Percentiles rank a stretch among this genome's conserved stretches.
These are phyloP conservation scores for Lanzia echinophila DNA, from an alignment of 2,329 filamentous ascomycete genomes.

Conservation along the genomic window DNA sequence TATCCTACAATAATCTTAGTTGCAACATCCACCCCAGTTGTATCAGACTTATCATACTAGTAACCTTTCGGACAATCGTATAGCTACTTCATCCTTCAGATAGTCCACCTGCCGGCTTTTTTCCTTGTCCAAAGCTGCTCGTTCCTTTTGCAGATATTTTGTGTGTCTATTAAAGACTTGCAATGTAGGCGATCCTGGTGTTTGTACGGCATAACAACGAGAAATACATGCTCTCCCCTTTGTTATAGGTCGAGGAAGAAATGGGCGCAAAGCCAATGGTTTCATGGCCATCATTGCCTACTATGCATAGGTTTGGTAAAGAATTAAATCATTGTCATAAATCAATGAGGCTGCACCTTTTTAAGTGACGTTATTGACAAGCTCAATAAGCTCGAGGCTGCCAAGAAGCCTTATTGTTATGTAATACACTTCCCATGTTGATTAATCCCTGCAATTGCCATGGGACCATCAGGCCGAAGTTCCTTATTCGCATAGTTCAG, in stretches of 20 bases:
- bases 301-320: no score
- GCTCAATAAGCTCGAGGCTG: not conserved
- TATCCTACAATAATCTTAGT: constrained; percentile 53
- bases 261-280: constrained; percentile 18
- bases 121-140: constrained; percentile 64
- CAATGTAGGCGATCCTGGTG: constrained; percentile 68
- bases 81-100: constrained; percentile 85
- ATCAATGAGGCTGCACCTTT: not conserved
- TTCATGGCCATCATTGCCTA: constrained; percentile 19
- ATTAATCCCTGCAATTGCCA: constrained; percentile 1
- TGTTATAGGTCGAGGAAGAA: constrained; percentile 17
- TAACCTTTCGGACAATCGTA: constrained; percentile 75
- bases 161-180: constrained; percentile 85
- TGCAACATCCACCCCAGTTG: constrained; percentile 1
- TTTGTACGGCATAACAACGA: constrained; percentile 69
- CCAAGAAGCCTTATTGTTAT: no score
- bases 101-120: constrained; percentile 81
- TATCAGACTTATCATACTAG: constrained; percentile 46
- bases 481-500: not conserved
- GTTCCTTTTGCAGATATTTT: constrained; percentile 89
- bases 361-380: constrained; percentile 7
- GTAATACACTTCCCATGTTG: no score
- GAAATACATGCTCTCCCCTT: constrained; percentile 21
- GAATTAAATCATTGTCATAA: not conserved
- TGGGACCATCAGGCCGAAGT: no score